Evolutionary conservation across 164 flowering plant species (phyloP).

Genomic region (Tetracentron sinense): DNA sequence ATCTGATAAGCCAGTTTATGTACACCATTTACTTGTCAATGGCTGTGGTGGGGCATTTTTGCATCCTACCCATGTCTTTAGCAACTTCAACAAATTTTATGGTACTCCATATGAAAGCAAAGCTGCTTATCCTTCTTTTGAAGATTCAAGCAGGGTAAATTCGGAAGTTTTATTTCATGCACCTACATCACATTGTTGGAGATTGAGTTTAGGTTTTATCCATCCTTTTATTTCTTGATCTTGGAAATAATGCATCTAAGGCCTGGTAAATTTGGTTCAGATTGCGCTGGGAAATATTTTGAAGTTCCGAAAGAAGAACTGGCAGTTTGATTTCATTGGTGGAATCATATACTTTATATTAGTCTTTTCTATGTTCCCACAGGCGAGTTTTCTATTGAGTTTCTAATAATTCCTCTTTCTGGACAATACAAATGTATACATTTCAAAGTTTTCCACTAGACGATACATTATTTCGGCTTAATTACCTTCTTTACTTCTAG

Average conservation of each 20-base stretch:
- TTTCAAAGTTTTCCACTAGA: not conserved
- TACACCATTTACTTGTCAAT: slow-evolving; percentile 92
- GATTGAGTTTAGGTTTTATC: not conserved
- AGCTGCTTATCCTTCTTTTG: slow-evolving; percentile 93
- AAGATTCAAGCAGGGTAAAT: slow-evolving; percentile 93
- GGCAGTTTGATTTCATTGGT: slow-evolving; percentile 99
- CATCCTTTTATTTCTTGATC: slow-evolving; percentile 3
- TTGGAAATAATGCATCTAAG: not conserved
- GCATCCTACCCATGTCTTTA: slow-evolving; percentile 97
- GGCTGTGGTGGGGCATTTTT: slow-evolving; percentile 99
- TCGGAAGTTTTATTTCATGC: not conserved
- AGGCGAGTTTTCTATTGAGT: slow-evolving; percentile 37
- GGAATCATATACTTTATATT: slow-evolving; percentile 90
- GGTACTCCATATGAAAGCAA: slow-evolving; percentile 69
- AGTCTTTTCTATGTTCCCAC: slow-evolving; percentile 89
- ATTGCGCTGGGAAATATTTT: slow-evolving; percentile 96
- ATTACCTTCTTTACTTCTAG: slow-evolving; percentile 3
- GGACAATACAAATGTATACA: not conserved
- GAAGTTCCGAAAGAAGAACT: slow-evolving; percentile 95
- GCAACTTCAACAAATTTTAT: slow-evolving; percentile 53
- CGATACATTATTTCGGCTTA: not conserved
- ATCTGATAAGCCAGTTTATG: slow-evolving; percentile 69
- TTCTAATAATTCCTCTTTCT: not conserved
- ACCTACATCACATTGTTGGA: not conserved
- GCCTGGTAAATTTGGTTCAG: slow-evolving; percentile 39